These are phyloP conservation scores for Achlya hypogyna DNA, from an alignment of 352 stramenopile species.

Conservation along the genomic window DNA sequence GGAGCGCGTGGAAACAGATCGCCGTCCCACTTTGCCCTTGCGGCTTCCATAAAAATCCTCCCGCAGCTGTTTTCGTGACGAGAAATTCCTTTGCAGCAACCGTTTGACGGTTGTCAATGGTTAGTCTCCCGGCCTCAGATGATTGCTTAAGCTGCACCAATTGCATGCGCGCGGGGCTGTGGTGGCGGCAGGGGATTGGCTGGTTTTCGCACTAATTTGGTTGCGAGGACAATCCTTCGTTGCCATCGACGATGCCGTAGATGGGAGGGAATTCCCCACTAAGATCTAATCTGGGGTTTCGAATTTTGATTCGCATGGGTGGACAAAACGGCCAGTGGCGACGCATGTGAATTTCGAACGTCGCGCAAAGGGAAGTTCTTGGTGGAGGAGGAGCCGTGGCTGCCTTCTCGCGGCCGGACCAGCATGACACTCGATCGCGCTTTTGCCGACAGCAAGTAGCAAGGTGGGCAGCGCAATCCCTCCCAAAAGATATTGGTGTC, in stretches of 20 bases:
- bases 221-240: too few relatives aligned
- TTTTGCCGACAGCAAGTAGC: too few relatives aligned
- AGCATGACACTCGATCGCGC: background rate
- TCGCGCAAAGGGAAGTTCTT: background rate
- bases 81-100: too few relatives aligned
- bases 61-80: background rate
- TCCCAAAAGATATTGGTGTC: too few relatives aligned
- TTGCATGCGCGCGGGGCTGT: too few relatives aligned
- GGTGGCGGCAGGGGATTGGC: too few relatives aligned
- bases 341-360: background rate
- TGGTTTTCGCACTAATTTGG: too few relatives aligned
- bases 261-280: background rate
- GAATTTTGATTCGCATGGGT: background rate
- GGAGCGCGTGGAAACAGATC: background rate
- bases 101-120: too few relatives aligned
- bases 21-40: background rate
- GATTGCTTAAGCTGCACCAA: too few relatives aligned
- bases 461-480: too few relatives aligned
- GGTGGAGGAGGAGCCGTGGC: background rate
- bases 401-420: background rate
- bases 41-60: constrained; percentile 9
- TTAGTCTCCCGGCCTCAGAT: too few relatives aligned
- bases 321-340: background rate
- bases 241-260: background rate
- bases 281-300: background rate